Evolutionary conservation across 2,329 filamentous ascomycete genomes (phyloP), one percentile per base, ranked within the genome.

Genomic region (Tolypocladium cylindrosporum): DNA sequence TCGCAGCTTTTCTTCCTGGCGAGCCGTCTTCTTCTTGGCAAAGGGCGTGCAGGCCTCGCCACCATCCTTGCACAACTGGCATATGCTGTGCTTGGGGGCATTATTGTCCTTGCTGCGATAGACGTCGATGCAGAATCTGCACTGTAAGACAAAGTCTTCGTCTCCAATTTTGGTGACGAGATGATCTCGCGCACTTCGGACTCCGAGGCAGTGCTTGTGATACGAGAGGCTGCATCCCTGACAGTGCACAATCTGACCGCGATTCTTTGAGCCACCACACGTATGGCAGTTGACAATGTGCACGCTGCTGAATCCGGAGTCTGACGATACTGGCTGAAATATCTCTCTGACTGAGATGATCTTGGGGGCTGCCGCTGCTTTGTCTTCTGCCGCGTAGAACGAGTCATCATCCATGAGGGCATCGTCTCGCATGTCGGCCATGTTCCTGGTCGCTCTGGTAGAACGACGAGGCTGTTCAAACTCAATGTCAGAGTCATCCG

Each of bases 161-260:
- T 87, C 77, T 2, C 79, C 86, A 56, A 97, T 73, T 70, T 97
- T 99, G 31, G 91, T 97, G 11, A 90, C 90, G 41, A 94, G 75
- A 69, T 97, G 94, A n/a, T 96, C 91, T 60, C 94, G 82, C 14
- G 71, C 77, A 55, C 81, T 82, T 55, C 94, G 84, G 54, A 80
- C 77, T 1, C 93, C 91, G 36, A 99, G 78, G 67, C 94, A 99
- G 45, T 75, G 75, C 70, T 89, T 90, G 72, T 99, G 94, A 64
- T 91, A 96, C 0, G 89, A 81, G 54, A 87, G 78, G 2, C 87
- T 91, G 69, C 94, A 99, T 37, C 94, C 94, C 73, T 99, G 95
- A 65, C 94, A 99, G 67, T 87, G 86, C 40, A 99, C 81, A 31
- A 99, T 76, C 43, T 82, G 77, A 1, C 90, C 91, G 19, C 71